These are phyloP conservation scores for Puccinia hordei DNA, from an alignment of 1,284 basidiomycete genomes.

Conservation along the genomic window DNA sequence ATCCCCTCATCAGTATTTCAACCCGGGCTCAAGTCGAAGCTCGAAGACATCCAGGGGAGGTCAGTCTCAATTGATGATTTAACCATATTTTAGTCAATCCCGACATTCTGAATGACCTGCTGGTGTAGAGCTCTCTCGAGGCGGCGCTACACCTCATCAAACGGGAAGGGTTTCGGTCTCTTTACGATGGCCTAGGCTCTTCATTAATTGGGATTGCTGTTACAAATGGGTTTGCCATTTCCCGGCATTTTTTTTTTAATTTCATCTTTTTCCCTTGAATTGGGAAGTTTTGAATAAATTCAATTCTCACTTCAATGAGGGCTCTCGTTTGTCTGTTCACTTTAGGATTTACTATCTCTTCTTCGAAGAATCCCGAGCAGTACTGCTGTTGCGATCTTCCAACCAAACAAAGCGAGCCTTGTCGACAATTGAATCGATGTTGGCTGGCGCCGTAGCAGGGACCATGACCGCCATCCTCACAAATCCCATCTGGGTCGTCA, in stretches of 20 bases:
- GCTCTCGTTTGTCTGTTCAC: neutral
- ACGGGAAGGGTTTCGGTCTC: constrained; percentile 78
- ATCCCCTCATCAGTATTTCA: constrained; percentile 84
- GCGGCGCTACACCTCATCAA: constrained; percentile 65
- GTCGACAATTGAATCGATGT: constrained; percentile 81
- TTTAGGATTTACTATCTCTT: constrained; percentile 62
- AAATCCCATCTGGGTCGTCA: constrained; percentile 83
- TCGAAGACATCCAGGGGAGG: constrained; percentile 71
- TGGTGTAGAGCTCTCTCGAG: constrained; percentile 52
- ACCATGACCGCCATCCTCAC: constrained; percentile 85
- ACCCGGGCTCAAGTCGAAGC: constrained; percentile 90
- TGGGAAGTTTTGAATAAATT: neutral
- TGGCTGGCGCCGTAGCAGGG: constrained; percentile 85
- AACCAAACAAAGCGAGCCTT: constrained; percentile 66
- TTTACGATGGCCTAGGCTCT: constrained; percentile 85
- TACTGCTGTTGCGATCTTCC: constrained; percentile 62
- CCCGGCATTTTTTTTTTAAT: neutral
- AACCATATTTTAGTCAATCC: constrained; percentile 61
- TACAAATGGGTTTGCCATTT: constrained; percentile 73
- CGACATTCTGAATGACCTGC: neutral
- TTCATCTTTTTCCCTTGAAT: no score
- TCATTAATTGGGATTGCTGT: constrained; percentile 87
- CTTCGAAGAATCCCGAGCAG: constrained; percentile 59
- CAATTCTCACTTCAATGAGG: neutral
- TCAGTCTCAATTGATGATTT: constrained; percentile 57